Conservation (phyloP, 805 yeast species). For the Schwanniomyces vanrijiae region DNA sequence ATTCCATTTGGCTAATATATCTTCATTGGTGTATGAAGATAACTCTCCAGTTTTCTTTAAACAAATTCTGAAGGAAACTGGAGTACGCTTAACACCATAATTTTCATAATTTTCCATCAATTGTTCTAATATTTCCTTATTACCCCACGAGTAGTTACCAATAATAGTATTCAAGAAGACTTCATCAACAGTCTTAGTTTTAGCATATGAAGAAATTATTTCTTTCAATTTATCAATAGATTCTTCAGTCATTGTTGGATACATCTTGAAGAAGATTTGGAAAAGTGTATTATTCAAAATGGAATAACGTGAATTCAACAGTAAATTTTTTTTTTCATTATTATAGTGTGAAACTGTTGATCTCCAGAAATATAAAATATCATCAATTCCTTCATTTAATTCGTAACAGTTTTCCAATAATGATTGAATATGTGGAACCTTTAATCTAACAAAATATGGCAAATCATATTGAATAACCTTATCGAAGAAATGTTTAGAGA, state of each 20-base stretch:
- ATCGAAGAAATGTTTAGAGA: slow-evolving; percentile 72
- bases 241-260: slow-evolving; percentile 49
- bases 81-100: slow-evolving; percentile 59
- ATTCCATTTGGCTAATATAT: slow-evolving; percentile 59
- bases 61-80: slow-evolving; percentile 69
- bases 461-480: slow-evolving; percentile 68
- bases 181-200: slow-evolving; percentile 65
- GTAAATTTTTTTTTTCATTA: slow-evolving; percentile 42
- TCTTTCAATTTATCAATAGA: slow-evolving; percentile 59
- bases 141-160: slow-evolving; percentile 68
- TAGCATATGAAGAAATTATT: slow-evolving; percentile 55
- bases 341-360: slow-evolving; percentile 56
- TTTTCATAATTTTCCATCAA: slow-evolving; percentile 58
- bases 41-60: slow-evolving; percentile 73
- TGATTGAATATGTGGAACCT: slow-evolving; percentile 70
- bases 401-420: slow-evolving; percentile 62
- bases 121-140: slow-evolving; percentile 62
- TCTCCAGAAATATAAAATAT: slow-evolving; percentile 62
- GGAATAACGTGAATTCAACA: slow-evolving; percentile 68
- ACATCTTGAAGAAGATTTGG: slow-evolving; percentile 62
- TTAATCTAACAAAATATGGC: slow-evolving; percentile 71
- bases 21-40: slow-evolving; percentile 46
- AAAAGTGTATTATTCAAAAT: slow-evolving; percentile 70
- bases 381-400: slow-evolving; percentile 55
- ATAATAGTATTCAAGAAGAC: slow-evolving; percentile 79